Evolutionary conservation across 1,139 yeast species (phyloP).

Genomic region (Saccharomyces hybrid): DNA sequence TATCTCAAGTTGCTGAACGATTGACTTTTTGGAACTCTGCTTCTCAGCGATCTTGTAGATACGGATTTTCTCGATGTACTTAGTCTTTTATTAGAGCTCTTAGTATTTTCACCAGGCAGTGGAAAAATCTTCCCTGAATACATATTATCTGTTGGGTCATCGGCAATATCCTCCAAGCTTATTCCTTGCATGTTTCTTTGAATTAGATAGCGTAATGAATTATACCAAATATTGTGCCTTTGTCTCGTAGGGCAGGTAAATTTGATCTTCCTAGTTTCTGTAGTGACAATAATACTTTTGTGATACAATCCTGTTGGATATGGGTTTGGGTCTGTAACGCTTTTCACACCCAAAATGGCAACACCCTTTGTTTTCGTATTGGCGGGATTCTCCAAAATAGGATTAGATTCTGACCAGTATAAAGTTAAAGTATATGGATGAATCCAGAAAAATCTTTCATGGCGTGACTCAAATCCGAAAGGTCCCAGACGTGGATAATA

Average conservation of each 20-base stretch:
- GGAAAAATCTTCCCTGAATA: slow-evolving; percentile 23
- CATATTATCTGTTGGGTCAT: slow-evolving; percentile 18
- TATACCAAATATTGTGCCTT: slow-evolving; percentile 88
- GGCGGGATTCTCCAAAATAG: slow-evolving; percentile 60
- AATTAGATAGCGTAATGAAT: slow-evolving; percentile 70
- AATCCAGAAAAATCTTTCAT: slow-evolving; percentile 91
- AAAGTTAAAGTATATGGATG: slow-evolving; percentile 89
- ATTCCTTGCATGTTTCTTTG: slow-evolving; percentile 61
- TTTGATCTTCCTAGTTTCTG: slow-evolving; percentile 61
- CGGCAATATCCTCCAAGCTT: slow-evolving; percentile 36
- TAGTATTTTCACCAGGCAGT: slow-evolving; percentile 20
- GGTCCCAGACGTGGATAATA: slow-evolving; percentile 76
- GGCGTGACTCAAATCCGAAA: slow-evolving; percentile 70
- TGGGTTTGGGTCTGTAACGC: slow-evolving; percentile 79
- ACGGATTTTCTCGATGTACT: background rate
- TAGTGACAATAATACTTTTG: slow-evolving; percentile 70
- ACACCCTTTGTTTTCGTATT: slow-evolving; percentile 66
- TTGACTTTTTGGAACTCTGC: slow-evolving; percentile 2
- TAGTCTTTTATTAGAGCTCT: slow-evolving; percentile 8
- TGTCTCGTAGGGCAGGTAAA: slow-evolving; percentile 83
- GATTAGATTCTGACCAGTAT: slow-evolving; percentile 83
- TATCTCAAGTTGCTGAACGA: background rate
- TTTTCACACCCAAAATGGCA: slow-evolving; percentile 71
- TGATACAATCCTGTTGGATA: slow-evolving; percentile 84
- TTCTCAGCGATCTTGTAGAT: slow-evolving; percentile 1